Base-by-base conservation (phyloP, 441 rosid species). In the Viola pubescens region DNA sequence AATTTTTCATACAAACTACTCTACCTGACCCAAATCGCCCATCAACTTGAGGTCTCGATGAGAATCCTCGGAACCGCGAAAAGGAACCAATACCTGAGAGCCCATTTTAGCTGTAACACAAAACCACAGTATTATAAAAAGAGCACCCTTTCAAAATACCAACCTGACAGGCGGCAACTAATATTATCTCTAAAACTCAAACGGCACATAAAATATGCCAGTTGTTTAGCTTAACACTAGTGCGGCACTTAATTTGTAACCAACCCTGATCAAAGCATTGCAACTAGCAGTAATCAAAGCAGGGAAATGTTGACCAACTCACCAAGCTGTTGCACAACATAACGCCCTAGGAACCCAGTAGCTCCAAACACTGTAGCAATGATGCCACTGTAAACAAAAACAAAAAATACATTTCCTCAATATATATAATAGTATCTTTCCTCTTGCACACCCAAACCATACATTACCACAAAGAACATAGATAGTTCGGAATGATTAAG, bases 11-110 rank as follows among this genome's bases (percentile, higher is more conserved):
- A 0, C 52, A 52, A 52, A 34, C 16, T 9, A 60, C 65, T 50
- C 58, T 65, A 90, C 98, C 97, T 94, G 98, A 66, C 98, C 99
- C 77, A 94, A 80, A 79, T 94, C 99, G 61, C 99, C 99, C 99
- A 91, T 94, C 92, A 94, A 73, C 74, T 94, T 94, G 70, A 94
- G 94, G 76, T 94, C 98, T 54, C 97, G 86, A 65, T 81, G 88
- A 63, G 56, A 64, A 72, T 94, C 99, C 84, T 94, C 99, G 37
- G 89, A 88, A 59, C 97, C 97, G 48, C 98, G 86, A 64, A 91
- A 94, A 56, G 99, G 99, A 76, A 94, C 98, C 34, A 94, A 79
- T 42, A 91, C 98, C 73, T 94, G 99, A 56, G 99, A 83, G 66
- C 99, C 99, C 89, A 82, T 84, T 85, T 94, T 91, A 61, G 99